These are phyloP conservation scores for Brasilioporus rufonigricans DNA, from an alignment of 768 basidiomycete species.

Conservation along the genomic window DNA sequence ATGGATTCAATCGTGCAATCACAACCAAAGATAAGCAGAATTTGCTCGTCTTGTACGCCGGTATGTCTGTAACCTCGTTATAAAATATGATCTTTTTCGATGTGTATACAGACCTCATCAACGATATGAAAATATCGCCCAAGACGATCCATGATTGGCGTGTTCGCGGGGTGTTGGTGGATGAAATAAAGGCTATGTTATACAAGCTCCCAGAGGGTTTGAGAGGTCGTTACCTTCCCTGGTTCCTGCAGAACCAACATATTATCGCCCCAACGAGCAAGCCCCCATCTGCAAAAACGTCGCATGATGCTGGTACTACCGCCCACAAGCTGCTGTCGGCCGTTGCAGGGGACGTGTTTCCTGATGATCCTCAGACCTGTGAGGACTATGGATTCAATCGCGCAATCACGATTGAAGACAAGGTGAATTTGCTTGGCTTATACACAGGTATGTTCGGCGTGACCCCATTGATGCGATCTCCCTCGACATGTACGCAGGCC, in stretches of 20 bases:
- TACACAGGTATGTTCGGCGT: no score
- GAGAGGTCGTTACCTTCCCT: background rate
- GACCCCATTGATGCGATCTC: no score
- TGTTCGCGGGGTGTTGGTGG: background rate
- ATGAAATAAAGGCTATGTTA: background rate
- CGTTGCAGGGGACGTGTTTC: no score
- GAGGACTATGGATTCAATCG: no score
- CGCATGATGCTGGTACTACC: background rate
- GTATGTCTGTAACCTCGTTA: background rate
- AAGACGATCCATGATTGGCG: background rate
- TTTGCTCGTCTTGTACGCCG: background rate
- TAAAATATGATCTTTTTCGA: no score
- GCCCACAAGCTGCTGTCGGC: no score
- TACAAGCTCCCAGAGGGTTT: background rate
- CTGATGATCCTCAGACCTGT: no score
- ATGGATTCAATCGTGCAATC: background rate
- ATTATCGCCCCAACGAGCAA: background rate
- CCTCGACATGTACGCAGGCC: no score
- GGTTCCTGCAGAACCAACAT: background rate
- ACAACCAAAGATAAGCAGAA: background rate
- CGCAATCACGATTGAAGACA: no score
- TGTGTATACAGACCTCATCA: no score
- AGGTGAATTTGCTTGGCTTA: no score
- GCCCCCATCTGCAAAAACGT: background rate
- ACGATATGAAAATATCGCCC: no score